Percentiles rank a stretch among this genome's conserved stretches.
These are phyloP conservation scores for Candida fluviatilis DNA, from an alignment of 805 yeast genomes.

Conservation along the genomic window DNA sequence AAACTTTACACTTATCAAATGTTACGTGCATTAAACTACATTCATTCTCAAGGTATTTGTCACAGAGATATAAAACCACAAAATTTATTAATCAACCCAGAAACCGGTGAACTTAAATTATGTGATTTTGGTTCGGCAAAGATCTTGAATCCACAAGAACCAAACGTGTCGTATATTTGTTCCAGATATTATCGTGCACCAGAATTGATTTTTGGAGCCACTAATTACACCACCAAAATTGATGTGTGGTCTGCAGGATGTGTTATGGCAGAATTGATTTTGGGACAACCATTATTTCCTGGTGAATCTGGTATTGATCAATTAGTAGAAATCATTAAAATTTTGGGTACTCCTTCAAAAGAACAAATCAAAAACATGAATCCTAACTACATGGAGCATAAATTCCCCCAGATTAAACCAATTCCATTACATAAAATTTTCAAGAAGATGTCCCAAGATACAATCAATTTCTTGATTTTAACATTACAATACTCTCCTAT, in stretches of 20 bases:
- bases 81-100: conserved; percentile 82
- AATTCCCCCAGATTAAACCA: conserved; percentile 83
- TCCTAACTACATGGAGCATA: conserved; percentile 95
- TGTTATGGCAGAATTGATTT: conserved; percentile 93
- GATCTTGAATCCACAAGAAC: conserved; percentile 82
- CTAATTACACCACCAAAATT: conserved; percentile 92
- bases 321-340: conserved; percentile 92
- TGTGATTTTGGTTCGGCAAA: conserved; percentile 98
- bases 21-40: conserved; percentile 72
- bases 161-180: conserved; percentile 94
- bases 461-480: conserved; percentile 51
- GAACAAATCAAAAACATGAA: conserved; percentile 94
- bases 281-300: conserved; percentile 96
- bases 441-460: conserved; percentile 50
- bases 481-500: conserved; percentile 67
- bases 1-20: conserved; percentile 79
- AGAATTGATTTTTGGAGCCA: conserved; percentile 94
- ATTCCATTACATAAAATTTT: conserved; percentile 68
- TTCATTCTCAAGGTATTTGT: conserved; percentile 77
- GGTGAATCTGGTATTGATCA: conserved; percentile 98
- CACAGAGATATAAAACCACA: conserved; percentile 94
- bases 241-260: conserved; percentile 98
- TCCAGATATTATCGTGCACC: conserved; percentile 97
- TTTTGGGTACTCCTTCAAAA: conserved; percentile 89
- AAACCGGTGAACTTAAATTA: conserved; percentile 76